Conservation (phyloP, 2,329 filamentous ascomycete genomes). For the Fusarium sp. region DNA sequence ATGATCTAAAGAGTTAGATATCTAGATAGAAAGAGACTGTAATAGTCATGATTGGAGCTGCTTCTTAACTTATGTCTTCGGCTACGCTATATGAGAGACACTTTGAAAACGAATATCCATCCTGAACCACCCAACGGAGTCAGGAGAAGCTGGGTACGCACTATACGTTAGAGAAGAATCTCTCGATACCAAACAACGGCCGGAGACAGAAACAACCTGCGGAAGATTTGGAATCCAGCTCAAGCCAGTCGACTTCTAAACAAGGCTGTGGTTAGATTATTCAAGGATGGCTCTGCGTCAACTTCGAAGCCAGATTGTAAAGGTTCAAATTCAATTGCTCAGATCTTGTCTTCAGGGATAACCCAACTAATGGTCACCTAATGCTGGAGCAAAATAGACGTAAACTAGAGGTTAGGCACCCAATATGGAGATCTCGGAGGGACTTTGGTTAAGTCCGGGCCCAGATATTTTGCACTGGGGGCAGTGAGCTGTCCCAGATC, state of each 20-base stretch:
- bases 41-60: conserved; percentile 34
- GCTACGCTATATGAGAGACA: not conserved
- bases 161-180: conserved; percentile 47
- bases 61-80: not conserved
- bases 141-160: conserved; percentile 51
- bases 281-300: not conserved
- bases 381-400: not conserved
- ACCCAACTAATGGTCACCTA: not conserved
- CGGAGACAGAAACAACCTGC: conserved; percentile 32
- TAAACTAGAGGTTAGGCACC: not conserved
- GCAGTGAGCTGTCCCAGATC: not conserved
- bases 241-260: conserved; percentile 24
- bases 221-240: conserved; percentile 42
- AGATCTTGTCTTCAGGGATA: not conserved
- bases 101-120: conserved; percentile 44
- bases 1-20: too few species aligned
- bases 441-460: not conserved
- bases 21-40: too few species aligned
- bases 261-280: not conserved
- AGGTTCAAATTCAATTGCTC: not conserved
- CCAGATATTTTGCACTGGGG: not conserved
- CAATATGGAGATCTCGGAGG: not conserved
- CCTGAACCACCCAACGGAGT: conserved; percentile 46
- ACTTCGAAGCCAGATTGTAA: not conserved
- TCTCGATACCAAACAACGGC: conserved; percentile 36